Evolutionary conservation across 2,329 filamentous ascomycete genomes (phyloP).

Genomic region (Aspergillus persii): DNA sequence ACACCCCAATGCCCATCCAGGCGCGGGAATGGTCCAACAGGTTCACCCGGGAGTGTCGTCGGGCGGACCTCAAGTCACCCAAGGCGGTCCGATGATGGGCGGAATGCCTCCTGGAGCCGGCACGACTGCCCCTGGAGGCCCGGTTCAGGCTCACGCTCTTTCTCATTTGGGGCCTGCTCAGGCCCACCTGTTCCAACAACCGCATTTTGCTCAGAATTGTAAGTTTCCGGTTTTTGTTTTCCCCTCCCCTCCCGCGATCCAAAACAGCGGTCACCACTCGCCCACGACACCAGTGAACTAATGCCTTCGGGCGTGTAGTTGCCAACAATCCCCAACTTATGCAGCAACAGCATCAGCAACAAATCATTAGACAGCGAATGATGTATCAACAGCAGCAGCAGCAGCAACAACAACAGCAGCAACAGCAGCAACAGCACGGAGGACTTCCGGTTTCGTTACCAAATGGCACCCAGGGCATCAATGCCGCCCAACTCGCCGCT

Average conservation of each 20-base stretch:
- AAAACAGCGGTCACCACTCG: not conserved
- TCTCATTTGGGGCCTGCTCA: slow-evolving; percentile 58
- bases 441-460: slow-evolving; percentile 41
- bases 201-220: slow-evolving; percentile 44
- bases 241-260: not conserved
- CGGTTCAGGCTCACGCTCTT: slow-evolving; percentile 57
- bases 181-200: slow-evolving; percentile 55
- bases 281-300: not conserved
- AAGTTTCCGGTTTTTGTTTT: slow-evolving; percentile 26
- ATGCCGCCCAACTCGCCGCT: slow-evolving; percentile 42
- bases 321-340: slow-evolving; percentile 46
- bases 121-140: slow-evolving; percentile 49
- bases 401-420: slow-evolving; percentile 32
- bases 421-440: slow-evolving; percentile 35
- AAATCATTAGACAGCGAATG: slow-evolving; percentile 35
- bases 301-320: slow-evolving; percentile 23
- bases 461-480: slow-evolving; percentile 42
- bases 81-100: slow-evolving; percentile 62
- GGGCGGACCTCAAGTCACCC: slow-evolving; percentile 58
- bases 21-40: slow-evolving; percentile 51
- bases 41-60: slow-evolving; percentile 63
- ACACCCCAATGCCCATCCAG: slow-evolving; percentile 57
- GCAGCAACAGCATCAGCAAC: slow-evolving; percentile 39
- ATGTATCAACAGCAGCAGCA: slow-evolving; percentile 31
- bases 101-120: slow-evolving; percentile 61